Conservation (phyloP, 192 early-diverging fungal genomes). For the Coemansia sp. region DNA sequence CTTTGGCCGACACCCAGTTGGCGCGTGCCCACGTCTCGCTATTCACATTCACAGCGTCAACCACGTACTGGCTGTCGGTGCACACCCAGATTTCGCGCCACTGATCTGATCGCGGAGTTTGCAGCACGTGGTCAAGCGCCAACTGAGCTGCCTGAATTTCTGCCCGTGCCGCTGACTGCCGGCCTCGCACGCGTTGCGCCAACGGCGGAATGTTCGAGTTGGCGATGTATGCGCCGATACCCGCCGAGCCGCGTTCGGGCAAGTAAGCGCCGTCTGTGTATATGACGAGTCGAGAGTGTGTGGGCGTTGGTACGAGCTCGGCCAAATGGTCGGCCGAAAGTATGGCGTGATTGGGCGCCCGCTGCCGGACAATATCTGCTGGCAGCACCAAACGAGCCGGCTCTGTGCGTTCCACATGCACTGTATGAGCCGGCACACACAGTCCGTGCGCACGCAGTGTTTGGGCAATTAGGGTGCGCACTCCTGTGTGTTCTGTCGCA, state of each 20-base stretch:
- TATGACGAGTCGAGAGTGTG: slow-evolving; percentile 13
- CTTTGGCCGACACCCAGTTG: slow-evolving; percentile 41
- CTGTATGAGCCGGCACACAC: background rate
- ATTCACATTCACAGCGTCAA: slow-evolving; percentile 45
- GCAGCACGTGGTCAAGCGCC: slow-evolving; percentile 13
- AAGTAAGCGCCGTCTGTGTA: slow-evolving; percentile 46
- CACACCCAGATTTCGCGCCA: slow-evolving; percentile 43
- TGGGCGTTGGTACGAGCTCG: slow-evolving; percentile 31
- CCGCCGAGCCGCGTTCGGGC: slow-evolving; percentile 27
- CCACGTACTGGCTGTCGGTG: slow-evolving; percentile 48
- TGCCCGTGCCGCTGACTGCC: slow-evolving; percentile 42
- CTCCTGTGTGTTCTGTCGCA: slow-evolving; percentile 1
- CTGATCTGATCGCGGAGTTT: background rate
- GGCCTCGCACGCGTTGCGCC: slow-evolving; percentile 25
- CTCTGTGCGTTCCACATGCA: too few relatives aligned
- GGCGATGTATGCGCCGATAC: slow-evolving; percentile 42
- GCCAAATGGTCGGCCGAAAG: slow-evolving; percentile 44
- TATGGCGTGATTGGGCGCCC: slow-evolving; percentile 35
- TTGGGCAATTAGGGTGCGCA: slow-evolving; percentile 17
- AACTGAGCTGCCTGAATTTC: slow-evolving; percentile 32
- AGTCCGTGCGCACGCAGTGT: slow-evolving; percentile 17
- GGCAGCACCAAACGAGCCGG: too few relatives aligned
- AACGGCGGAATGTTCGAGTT: slow-evolving; percentile 18
- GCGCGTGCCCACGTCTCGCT: slow-evolving; percentile 36
- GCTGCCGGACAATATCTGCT: slow-evolving; percentile 24